A percentile compares a stretch with the other conserved stretches of the same genome.
phyloP scores from a whole-genome alignment of 306 rosid species.

The Biancaea sappan region DNA sequence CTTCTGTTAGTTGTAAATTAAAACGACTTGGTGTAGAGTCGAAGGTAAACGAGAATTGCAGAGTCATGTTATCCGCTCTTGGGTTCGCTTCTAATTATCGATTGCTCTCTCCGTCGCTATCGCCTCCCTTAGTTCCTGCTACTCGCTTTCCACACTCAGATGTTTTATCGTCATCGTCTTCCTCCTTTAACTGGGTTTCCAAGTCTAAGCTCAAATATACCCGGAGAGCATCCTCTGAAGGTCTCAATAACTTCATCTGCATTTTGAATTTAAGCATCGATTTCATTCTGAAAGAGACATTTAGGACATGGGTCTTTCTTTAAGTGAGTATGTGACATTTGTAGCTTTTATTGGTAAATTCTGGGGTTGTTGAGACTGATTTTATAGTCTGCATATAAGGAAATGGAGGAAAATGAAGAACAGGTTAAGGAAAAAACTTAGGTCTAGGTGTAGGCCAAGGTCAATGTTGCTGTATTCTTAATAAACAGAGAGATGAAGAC shows the following conservation, averaged over 20 bases:
- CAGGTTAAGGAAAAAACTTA: too few relatives aligned
- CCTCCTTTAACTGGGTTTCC: conserved; percentile 24
- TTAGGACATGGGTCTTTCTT: conserved; percentile 21
- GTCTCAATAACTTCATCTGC: conserved; percentile 38
- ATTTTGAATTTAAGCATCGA: conserved; percentile 17
- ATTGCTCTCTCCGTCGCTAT: conserved; percentile 31
- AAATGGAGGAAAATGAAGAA: background rate
- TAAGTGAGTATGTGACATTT: background rate
- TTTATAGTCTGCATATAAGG: background rate
- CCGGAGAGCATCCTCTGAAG: conserved; percentile 61
- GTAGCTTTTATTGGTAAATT: background rate
- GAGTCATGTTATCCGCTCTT: conserved; percentile 51
- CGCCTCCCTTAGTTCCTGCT: conserved; percentile 19
- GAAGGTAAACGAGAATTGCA: background rate
- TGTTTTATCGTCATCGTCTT: conserved; percentile 28
- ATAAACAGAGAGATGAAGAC: too few relatives aligned
- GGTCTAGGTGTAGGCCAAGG: too few relatives aligned
- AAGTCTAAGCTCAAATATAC: conserved; percentile 48
- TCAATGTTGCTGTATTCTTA: too few relatives aligned
- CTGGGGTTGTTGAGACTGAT: conserved; percentile 3
- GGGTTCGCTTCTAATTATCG: conserved; percentile 35
- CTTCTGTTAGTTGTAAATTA: background rate
- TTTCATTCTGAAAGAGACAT: conserved; percentile 8
- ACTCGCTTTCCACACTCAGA: conserved; percentile 22
- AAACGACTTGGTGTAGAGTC: too few relatives aligned